phyloP scores from a whole-genome alignment of 805 yeast species.

The Zygoascus biomembranicola region DNA sequence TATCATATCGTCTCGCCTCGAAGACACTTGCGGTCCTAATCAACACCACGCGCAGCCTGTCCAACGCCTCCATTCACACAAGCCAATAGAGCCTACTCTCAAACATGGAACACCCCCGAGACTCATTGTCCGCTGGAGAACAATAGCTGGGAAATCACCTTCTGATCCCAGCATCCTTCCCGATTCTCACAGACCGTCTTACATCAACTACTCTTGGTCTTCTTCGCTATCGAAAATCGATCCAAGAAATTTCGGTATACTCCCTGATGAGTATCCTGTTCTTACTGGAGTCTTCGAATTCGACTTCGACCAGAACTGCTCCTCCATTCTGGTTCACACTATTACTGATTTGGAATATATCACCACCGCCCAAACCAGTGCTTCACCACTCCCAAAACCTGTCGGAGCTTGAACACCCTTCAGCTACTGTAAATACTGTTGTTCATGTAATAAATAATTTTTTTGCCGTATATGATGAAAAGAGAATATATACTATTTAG shows the following conservation, averaged over 20 bases:
- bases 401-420: neutral
- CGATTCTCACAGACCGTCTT: neutral
- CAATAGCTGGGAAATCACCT: neutral
- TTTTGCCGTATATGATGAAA: neutral
- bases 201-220: slow-evolving; percentile 4
- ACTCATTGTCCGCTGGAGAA: slow-evolving; percentile 9
- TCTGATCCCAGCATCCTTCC: neutral
- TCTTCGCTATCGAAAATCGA: slow-evolving; percentile 6
- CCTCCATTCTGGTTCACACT: slow-evolving; percentile 21
- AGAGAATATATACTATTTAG: neutral
- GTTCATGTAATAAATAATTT: neutral
- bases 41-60: neutral
- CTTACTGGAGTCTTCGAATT: slow-evolving; percentile 31
- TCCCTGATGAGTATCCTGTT: slow-evolving; percentile 25
- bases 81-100: neutral
- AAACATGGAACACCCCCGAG: neutral
- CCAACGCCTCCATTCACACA: neutral
- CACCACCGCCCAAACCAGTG: slow-evolving; percentile 16
- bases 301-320: slow-evolving; percentile 22
- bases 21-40: slow-evolving; percentile 1
- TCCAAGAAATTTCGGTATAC: slow-evolving; percentile 4
- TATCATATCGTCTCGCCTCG: slow-evolving; percentile 17
- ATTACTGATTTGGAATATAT: slow-evolving; percentile 29
- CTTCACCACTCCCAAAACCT: neutral
- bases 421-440: neutral